These are phyloP conservation scores for sunflower (Helianthus annuus) DNA, from an alignment of 129 eudicot genomes.

Conservation along the genomic window HanXRQr2.0-SUNRISE NC_035446.2:166697551-166698050, in stretches of 20 bases:
- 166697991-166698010: too few species aligned
- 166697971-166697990: too few species aligned
- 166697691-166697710: conserved; percentile 34
- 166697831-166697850: conserved; percentile 11
- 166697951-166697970: too few species aligned
- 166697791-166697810: conserved; percentile 22
- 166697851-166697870: conserved; percentile 20
- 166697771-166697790: conserved; percentile 31
- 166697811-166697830: background rate
- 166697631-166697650: conserved; percentile 61
- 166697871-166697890: background rate
- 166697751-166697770: conserved; percentile 5
- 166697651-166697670: conserved; percentile 63
- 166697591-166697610: conserved; percentile 64
- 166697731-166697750: background rate
- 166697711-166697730: conserved; percentile 25
- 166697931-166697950: background rate
- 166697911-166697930: background rate
- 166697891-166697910: conserved; percentile 6
- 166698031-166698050: too few species aligned
- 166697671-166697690: conserved; percentile 54
- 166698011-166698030: too few species aligned
- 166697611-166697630: conserved; percentile 56
- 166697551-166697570: conserved; percentile 77
- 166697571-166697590: conserved; percentile 71